Evolutionary conservation across 192 early-diverging fungal species (phyloP), one percentile per base, ranked within the genome.

Genomic region (Coemansia sp.): DNA sequence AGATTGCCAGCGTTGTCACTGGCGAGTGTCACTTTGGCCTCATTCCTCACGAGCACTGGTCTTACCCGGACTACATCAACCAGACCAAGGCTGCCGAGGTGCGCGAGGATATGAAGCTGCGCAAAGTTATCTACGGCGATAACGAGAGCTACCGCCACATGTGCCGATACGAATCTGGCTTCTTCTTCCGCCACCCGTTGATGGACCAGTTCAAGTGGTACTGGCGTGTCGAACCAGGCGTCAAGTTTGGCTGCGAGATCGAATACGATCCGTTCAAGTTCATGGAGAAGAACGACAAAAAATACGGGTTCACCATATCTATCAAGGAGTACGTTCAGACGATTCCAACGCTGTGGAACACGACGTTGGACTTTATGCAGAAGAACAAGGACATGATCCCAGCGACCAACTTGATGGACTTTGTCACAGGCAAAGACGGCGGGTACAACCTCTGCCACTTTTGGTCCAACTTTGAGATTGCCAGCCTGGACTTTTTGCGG

Each of bases 381-480:
- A n/a, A n/a, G n/a, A n/a, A n/a, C n/a, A n/a, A n/a, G n/a, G n/a
- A n/a, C n/a, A n/a, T n/a, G n/a, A n/a, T n/a, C n/a, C n/a, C n/a
- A n/a, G n/a, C n/a, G n/a, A n/a, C n/a, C n/a, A n/a, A n/a, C n/a
- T n/a, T n/a, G n/a, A n/a, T n/a, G n/a, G n/a, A n/a, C n/a, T n/a
- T n/a, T n/a, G n/a, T n/a, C n/a, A n/a, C n/a, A n/a, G n/a, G n/a
- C n/a, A n/a, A n/a, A 3, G 63, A 57, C 53, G 65, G 53, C 21
- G 54, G 53, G 58, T 71, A 88, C 68, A 87, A 85, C 43, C 26
- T 76, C 14, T 91, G 86, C 65, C 87, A 89, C 62, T 87, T 84
- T 58, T 89, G 90, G 90, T 84, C 84, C 29, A 93, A 93, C 56
- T 91, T 93, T 79, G 89, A 93, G 63, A 91, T 93, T 58, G 88